Evolutionary conservation across 164 flowering plant genomes (phyloP).

Genomic region (Piper longum): DNA sequence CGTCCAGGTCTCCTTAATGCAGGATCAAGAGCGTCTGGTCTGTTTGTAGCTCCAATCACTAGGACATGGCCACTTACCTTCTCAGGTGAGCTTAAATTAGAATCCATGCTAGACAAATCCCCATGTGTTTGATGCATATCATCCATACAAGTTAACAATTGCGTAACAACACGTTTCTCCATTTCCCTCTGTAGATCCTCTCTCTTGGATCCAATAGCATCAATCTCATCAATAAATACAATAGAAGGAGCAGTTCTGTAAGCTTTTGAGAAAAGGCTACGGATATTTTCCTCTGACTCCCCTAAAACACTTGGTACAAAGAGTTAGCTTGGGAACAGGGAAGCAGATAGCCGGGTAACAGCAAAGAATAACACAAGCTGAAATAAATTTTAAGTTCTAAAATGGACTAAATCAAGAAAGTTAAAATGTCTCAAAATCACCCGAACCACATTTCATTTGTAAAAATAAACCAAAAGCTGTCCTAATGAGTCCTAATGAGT

Average conservation of each 20-base stretch:
- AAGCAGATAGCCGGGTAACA: not conserved
- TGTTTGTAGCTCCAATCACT: slow-evolving; percentile 94
- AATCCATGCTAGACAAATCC: slow-evolving; percentile 16
- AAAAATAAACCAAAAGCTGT: no score
- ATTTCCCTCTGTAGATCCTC: slow-evolving; percentile 78
- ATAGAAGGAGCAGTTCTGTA: slow-evolving; percentile 86
- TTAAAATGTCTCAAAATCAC: no score
- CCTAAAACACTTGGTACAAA: slow-evolving; percentile 27
- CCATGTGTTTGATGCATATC: slow-evolving; percentile 31
- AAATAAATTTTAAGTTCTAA: no score
- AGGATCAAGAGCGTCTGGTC: slow-evolving; percentile 85
- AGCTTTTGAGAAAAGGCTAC: slow-evolving; percentile 86
- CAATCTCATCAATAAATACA: slow-evolving; percentile 94
- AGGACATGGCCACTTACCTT: slow-evolving; percentile 53
- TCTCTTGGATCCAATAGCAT: slow-evolving; percentile 89
- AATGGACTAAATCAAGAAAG: no score
- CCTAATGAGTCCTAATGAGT: no score
- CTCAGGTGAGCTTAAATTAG: slow-evolving; percentile 25
- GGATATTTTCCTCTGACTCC: slow-evolving; percentile 81
- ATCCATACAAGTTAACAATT: slow-evolving; percentile 91
- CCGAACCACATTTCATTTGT: no score
- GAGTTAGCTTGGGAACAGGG: not conserved
- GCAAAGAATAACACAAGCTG: not conserved
- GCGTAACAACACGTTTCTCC: slow-evolving; percentile 87
- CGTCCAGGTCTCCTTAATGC: slow-evolving; percentile 88